Conservation (phyloP, 768 basidiomycete genomes). For the Lactarius quietus region DNA sequence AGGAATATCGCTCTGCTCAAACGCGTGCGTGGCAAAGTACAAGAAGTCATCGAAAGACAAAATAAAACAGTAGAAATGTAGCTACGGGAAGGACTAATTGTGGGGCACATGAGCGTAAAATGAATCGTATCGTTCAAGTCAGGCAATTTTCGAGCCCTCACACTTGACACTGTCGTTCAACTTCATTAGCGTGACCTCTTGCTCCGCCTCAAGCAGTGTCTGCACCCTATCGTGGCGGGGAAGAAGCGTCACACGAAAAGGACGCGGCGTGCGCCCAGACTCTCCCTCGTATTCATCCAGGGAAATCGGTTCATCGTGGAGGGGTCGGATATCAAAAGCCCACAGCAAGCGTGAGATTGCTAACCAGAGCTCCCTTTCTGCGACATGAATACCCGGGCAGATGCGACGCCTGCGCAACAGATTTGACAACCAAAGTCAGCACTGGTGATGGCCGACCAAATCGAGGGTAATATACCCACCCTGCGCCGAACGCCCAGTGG, state of each 20-base stretch:
- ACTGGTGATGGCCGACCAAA: not conserved
- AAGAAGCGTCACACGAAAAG: constrained; percentile 35
- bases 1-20: too few relatives aligned
- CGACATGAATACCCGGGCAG: constrained; percentile 44
- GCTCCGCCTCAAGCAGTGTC: constrained; percentile 15
- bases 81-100: not conserved
- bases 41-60: too few relatives aligned
- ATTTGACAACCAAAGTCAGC: not conserved
- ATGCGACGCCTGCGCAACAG: constrained; percentile 32
- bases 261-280: constrained; percentile 45
- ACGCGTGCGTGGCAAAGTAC: too few relatives aligned
- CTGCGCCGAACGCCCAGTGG: constrained; percentile 50
- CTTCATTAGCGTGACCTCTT: constrained; percentile 20
- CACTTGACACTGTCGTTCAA: not conserved
- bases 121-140: not conserved
- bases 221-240: constrained; percentile 28
- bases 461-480: constrained; percentile 33
- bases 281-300: constrained; percentile 46
- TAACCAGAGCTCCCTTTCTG: constrained; percentile 45
- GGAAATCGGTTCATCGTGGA: constrained; percentile 43
- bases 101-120: not conserved
- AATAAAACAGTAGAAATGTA: too few relatives aligned
- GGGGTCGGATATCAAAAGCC: constrained; percentile 42
- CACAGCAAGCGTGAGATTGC: constrained; percentile 47
- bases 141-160: not conserved